phyloP scores from a whole-genome alignment of 1,284 basidiomycete species.

The Thecaphora thlaspeos region DNA sequence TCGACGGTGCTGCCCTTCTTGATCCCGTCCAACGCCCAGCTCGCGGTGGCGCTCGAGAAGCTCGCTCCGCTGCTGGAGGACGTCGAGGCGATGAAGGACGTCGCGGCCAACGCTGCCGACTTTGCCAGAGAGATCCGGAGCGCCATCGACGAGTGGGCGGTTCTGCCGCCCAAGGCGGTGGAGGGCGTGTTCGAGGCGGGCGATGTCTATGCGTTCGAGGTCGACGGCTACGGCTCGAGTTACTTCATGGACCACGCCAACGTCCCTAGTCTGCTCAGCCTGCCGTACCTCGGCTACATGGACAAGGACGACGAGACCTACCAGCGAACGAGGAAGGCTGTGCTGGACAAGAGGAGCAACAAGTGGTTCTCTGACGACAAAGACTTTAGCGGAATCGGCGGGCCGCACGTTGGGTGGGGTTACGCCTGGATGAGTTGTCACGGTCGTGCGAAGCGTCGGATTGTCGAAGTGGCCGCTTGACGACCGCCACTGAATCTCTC shows the following conservation, averaged over 20 bases:
- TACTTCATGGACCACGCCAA: constrained; percentile 51
- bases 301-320: constrained; percentile 24
- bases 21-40: constrained; percentile 40
- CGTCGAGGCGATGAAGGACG: constrained; percentile 10
- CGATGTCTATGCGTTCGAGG: constrained; percentile 44
- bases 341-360: constrained; percentile 24
- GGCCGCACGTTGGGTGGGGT: constrained; percentile 35
- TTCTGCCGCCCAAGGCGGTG: constrained; percentile 13
- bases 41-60: constrained; percentile 27
- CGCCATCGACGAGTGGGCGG: constrained; percentile 19
- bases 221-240: constrained; percentile 43
- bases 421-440: constrained; percentile 42
- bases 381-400: constrained; percentile 37
- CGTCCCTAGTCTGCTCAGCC: constrained; percentile 41
- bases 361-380: constrained; percentile 43
- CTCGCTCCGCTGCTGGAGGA: constrained; percentile 12
- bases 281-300: constrained; percentile 44
- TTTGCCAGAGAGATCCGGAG: constrained; percentile 26
- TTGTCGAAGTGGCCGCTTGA: too few relatives aligned
- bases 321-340: constrained; percentile 29
- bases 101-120: constrained; percentile 6
- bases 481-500: too few relatives aligned
- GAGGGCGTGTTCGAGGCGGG: constrained; percentile 3
- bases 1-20: constrained; percentile 40
- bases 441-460: too few relatives aligned